Conservation (phyloP, 129 eudicot genomes). For the Calendula officinalis region DNA sequence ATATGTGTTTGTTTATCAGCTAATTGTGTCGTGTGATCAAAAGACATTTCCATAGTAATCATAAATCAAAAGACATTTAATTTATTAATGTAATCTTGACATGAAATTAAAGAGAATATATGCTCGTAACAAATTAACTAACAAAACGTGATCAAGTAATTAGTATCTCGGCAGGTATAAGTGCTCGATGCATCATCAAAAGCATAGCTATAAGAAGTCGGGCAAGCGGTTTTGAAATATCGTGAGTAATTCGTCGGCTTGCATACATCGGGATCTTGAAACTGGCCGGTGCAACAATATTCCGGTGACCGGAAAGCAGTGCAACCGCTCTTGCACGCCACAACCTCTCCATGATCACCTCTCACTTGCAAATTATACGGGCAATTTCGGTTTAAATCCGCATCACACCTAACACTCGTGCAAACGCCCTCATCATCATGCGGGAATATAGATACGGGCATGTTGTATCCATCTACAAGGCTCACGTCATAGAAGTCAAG, state of each 20-base stretch:
- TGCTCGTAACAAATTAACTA: slow-evolving; percentile 13
- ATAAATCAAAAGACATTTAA: slow-evolving; percentile 1
- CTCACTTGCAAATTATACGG: slow-evolving; percentile 41
- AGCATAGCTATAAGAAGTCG: slow-evolving; percentile 54
- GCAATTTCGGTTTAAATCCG: slow-evolving; percentile 48
- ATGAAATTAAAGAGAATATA: neutral
- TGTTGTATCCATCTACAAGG: slow-evolving; percentile 71
- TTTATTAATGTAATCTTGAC: slow-evolving; percentile 19
- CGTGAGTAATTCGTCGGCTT: slow-evolving; percentile 44
- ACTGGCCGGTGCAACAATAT: slow-evolving; percentile 56
- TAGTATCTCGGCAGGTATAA: slow-evolving; percentile 48
- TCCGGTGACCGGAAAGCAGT: slow-evolving; percentile 37
- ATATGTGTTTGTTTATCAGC: neutral
- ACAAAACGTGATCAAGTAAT: slow-evolving; percentile 48
- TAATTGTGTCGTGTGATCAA: neutral
- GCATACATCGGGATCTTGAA: slow-evolving; percentile 46
- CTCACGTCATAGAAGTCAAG: slow-evolving; percentile 69
- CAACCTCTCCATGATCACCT: slow-evolving; percentile 18
- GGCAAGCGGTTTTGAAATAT: slow-evolving; percentile 54
- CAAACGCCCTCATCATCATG: slow-evolving; percentile 43
- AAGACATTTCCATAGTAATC: neutral
- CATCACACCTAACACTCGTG: slow-evolving; percentile 34
- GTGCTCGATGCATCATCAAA: slow-evolving; percentile 62
- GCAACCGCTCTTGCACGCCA: slow-evolving; percentile 54
- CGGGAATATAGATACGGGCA: slow-evolving; percentile 57